phyloP scores from a whole-genome alignment of 1,139 yeast species.

The Arxiozyma slooffiae region DNA sequence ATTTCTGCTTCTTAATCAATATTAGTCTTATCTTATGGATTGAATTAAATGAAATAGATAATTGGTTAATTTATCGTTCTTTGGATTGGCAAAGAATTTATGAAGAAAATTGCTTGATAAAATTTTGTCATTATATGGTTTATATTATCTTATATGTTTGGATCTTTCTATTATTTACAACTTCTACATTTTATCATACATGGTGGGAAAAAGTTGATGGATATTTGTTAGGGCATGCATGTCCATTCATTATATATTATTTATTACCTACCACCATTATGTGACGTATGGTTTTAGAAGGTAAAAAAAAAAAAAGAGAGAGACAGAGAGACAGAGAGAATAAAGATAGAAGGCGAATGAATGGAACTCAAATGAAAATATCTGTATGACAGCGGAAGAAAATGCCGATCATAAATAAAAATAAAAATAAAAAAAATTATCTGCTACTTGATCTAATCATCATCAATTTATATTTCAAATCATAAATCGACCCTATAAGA shows the following conservation, averaged over 20 bases:
- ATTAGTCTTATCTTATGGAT: conserved; percentile 39
- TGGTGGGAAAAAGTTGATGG: conserved; percentile 47
- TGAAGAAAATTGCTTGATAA: not conserved
- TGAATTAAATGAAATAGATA: conserved; percentile 23
- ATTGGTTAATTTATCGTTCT: not conserved
- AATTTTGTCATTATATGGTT: not conserved
- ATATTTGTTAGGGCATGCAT: conserved; percentile 36
- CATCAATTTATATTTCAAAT: conserved; percentile 8
- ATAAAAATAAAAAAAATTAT: not conserved
- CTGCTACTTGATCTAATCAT: conserved; percentile 8
- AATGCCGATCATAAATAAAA: no score
- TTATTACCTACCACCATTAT: conserved; percentile 14
- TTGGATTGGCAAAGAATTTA: not conserved
- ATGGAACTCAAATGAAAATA: not conserved
- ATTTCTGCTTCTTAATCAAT: conserved; percentile 45
- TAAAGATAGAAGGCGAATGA: no score
- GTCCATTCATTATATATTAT: conserved; percentile 34
- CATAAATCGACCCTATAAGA: conserved; percentile 15
- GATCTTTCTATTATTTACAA: conserved; percentile 40
- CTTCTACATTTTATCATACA: conserved; percentile 58
- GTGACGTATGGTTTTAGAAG: no score
- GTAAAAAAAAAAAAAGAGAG: no score
- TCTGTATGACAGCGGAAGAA: no score
- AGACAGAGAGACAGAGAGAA: no score
- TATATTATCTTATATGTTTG: conserved; percentile 31